Evolutionary conservation across 257 asterid genomes (phyloP), one percentile per base, ranked within the genome.

Genomic region (Nyctanthes arbortristis): DNA sequence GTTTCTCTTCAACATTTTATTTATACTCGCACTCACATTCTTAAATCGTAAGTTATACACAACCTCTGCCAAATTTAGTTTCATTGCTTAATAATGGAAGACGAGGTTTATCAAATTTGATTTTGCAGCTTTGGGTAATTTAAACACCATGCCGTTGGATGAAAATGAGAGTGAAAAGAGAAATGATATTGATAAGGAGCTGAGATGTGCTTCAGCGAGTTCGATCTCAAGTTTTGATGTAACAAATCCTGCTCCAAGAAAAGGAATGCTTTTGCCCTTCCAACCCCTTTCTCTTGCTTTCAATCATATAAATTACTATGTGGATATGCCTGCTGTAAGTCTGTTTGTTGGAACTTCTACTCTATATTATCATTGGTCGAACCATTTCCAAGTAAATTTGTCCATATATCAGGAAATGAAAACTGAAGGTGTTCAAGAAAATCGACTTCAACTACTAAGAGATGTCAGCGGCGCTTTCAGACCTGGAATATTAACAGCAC

Each of bases 401-500:
- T 32, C 7, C 35, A 32, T 32, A 58, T 52, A 31, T 4, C 74
- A 88, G 95, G 90, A 79, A 79, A 82, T 88, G 92, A 88, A 82
- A 75, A 77, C 52, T 36, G 81, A 83, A 59, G 88, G 86, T 25
- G 73, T 78, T 28, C 73, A 66, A 40, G 83, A 68, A 8, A 73
- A 74, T 65, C 80, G 81, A 55, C 84, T 88, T 66, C 82, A 88
- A 70, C 86, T 88, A 28, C 75, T 88, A 36, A 61, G 66, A 39
- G 82, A 77, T 45, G 82, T 78, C 18, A 85, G 86, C 37, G 88
- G 88, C 47, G 82, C 84, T 39, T 88, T 88, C 69, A 81, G 82
- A 20, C 95, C 91, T 30, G 91, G 95, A 49, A 70, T 85, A 20
- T 36, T 88, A 66, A 88, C 95, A 22, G 91, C 95, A 30, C 79